Conservation (phyloP, 108 stramenopile genomes). For the Skeletonema costatum region DNA sequence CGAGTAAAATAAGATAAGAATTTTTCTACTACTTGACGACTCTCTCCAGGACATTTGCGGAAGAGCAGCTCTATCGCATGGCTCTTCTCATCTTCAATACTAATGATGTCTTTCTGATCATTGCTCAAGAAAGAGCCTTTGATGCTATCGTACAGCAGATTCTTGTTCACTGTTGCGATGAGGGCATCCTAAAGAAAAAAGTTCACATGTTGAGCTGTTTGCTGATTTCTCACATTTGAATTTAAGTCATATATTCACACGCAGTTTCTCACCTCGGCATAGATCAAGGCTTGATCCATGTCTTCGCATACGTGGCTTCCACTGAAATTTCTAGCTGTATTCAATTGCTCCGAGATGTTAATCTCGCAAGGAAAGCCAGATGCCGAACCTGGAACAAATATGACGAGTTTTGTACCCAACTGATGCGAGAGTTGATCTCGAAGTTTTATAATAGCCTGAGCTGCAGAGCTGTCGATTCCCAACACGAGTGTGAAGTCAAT, state of each 20-base stretch:
- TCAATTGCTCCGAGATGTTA: slow-evolving; percentile 42
- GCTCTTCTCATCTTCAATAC: slow-evolving; percentile 23
- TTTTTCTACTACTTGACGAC: slow-evolving; percentile 16
- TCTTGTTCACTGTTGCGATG: slow-evolving; percentile 52
- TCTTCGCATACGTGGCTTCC: slow-evolving; percentile 58
- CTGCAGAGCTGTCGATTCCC: slow-evolving; percentile 76
- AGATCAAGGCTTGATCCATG: slow-evolving; percentile 65
- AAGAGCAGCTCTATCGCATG: slow-evolving; percentile 25
- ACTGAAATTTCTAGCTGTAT: slow-evolving; percentile 15
- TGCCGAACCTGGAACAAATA: slow-evolving; percentile 63
- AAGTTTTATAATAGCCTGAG: slow-evolving; percentile 71
- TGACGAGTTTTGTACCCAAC: slow-evolving; percentile 44
- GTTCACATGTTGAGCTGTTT: not conserved
- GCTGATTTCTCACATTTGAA: not conserved
- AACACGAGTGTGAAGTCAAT: slow-evolving; percentile 72
- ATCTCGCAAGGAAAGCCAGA: slow-evolving; percentile 74
- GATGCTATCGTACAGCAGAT: slow-evolving; percentile 41
- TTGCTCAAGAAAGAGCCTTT: slow-evolving; percentile 14
- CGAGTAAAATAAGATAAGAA: slow-evolving; percentile 52
- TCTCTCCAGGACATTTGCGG: slow-evolving; percentile 23
- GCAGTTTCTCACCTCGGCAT: slow-evolving; percentile 53
- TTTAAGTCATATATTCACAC: not conserved
- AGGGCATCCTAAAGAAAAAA: slow-evolving; percentile 49
- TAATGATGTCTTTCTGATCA: not conserved
- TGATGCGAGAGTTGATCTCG: slow-evolving; percentile 49